Evolutionary conservation across 305 asterid genomes (phyloP).

Genomic region (Andrographis paniculata): DNA sequence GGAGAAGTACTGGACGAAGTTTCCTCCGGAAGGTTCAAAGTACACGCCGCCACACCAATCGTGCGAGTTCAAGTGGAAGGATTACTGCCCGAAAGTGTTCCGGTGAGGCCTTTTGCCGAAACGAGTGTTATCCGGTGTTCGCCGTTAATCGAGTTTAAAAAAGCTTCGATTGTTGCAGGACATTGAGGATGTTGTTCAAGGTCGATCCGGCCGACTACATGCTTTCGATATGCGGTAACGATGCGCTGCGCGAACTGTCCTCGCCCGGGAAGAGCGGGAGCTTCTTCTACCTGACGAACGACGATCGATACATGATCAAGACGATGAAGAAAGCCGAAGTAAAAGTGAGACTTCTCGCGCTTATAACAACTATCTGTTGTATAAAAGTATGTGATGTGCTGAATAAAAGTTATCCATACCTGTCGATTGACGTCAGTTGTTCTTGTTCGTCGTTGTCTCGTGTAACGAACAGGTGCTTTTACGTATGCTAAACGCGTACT

Average conservation of each 20-base stretch:
- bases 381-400: not conserved
- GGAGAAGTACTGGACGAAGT: constrained; percentile 83
- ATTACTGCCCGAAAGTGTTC: constrained; percentile 88
- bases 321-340: constrained; percentile 93
- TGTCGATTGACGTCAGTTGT: too few species aligned
- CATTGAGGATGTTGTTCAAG: constrained; percentile 75
- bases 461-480: constrained; percentile 45
- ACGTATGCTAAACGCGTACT: constrained; percentile 79
- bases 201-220: constrained; percentile 95
- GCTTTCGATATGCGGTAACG: constrained; percentile 82
- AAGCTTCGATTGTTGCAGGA: constrained; percentile 32
- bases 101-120: constrained; percentile 26
- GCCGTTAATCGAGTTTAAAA: not conserved
- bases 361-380: too few species aligned
- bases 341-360: constrained; percentile 42
- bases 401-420: too few species aligned
- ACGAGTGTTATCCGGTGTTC: not conserved
- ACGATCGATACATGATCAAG: constrained; percentile 86
- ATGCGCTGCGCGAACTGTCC: constrained; percentile 77
- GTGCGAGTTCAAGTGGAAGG: constrained; percentile 84
- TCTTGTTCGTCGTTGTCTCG: not conserved
- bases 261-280: constrained; percentile 94
- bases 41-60: constrained; percentile 82
- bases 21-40: constrained; percentile 84
- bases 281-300: constrained; percentile 76